A percentile compares a stretch with the other conserved stretches of the same genome.
Evolutionary conservation across 106 monocot genomes (phyloP).

Genomic region (Dendrobium officinale): DNA sequence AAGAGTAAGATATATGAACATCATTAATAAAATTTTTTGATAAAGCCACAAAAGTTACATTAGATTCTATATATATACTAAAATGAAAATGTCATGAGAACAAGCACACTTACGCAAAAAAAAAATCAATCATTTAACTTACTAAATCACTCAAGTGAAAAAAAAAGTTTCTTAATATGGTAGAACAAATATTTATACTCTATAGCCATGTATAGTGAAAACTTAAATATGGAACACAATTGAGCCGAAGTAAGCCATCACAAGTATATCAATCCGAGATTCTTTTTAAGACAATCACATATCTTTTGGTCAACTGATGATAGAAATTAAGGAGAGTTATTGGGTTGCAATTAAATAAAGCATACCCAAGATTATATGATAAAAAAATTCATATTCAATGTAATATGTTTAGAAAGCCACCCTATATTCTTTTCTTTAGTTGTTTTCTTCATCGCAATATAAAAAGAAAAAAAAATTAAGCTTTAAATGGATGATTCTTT

Average conservation of each 20-base stretch:
- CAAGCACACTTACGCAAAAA: not conserved
- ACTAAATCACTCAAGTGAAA: not conserved
- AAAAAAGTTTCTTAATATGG: not conserved
- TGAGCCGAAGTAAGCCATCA: not conserved
- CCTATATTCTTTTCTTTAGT: not conserved
- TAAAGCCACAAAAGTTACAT: not conserved
- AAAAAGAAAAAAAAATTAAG: not conserved
- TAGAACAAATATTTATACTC: not conserved
- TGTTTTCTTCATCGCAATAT: not conserved
- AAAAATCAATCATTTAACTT: not conserved
- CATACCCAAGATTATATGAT: not conserved
- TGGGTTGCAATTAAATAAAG: not conserved
- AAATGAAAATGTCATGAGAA: not conserved
- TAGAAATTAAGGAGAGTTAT: not conserved
- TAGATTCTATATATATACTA: not conserved
- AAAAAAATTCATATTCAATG: not conserved
- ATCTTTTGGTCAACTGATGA: not conserved
- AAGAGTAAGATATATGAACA: not conserved
- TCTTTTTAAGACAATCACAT: not conserved
- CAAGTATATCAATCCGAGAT: too few species aligned
- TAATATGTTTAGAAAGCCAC: not conserved
- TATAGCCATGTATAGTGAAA: not conserved
- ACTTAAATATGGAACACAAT: not conserved
- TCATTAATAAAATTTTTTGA: not conserved
- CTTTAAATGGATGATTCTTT: too few species aligned